A percentile compares a stretch with the other conserved stretches of the same genome.
Conservation (phyloP, 129 eudicot genomes). For the Artemisia annua region DNA sequence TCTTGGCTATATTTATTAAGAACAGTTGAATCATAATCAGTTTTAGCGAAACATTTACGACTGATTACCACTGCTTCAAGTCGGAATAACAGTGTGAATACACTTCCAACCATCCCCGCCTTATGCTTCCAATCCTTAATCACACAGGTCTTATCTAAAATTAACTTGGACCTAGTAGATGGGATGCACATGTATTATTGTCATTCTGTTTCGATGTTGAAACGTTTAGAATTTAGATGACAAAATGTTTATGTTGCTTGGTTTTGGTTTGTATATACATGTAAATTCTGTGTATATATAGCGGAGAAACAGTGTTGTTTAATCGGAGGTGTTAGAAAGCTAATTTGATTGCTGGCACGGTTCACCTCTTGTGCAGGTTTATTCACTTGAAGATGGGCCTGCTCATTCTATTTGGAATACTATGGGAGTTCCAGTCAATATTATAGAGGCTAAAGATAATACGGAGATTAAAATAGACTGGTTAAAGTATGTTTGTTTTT, state of each 20-base stretch:
- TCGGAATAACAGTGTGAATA: neutral
- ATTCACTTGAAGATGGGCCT: slow-evolving; percentile 86
- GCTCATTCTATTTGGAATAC: slow-evolving; percentile 60
- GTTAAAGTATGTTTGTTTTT: slow-evolving; percentile 67
- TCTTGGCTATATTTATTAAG: too few species aligned
- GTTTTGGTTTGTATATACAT: neutral
- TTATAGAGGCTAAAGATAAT: slow-evolving; percentile 40
- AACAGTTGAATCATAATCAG: too few species aligned
- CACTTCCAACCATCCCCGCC: neutral
- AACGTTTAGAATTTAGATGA: neutral
- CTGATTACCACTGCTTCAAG: neutral
- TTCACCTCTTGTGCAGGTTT: slow-evolving; percentile 47
- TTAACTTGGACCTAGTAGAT: neutral
- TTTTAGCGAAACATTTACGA: neutral
- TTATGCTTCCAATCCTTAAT: too few species aligned
- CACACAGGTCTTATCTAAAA: too few species aligned
- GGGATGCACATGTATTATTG: neutral
- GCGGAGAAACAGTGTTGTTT: slow-evolving; percentile 6
- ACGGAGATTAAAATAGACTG: slow-evolving; percentile 57
- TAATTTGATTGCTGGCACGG: neutral
- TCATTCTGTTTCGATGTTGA: neutral
- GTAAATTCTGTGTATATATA: neutral
- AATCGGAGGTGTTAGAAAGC: slow-evolving; percentile 10
- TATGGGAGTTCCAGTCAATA: slow-evolving; percentile 57
- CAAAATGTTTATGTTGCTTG: neutral